Base-by-base conservation (phyloP, 1,139 yeast genomes). In the Sugiyamaella japonica region DNA sequence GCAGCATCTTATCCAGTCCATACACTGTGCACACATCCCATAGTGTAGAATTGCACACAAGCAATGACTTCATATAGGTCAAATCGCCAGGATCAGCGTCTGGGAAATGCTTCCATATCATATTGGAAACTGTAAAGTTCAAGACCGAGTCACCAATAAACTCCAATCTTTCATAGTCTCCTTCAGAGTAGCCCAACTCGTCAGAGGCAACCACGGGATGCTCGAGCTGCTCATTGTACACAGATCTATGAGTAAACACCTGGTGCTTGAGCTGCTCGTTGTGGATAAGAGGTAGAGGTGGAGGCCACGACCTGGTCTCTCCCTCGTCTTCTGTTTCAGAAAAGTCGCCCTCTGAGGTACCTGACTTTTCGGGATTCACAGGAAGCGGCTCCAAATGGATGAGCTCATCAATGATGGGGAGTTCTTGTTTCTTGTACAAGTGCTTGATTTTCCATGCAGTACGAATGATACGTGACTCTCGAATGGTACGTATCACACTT, bases 91-190 rank as follows among this genome's bases (percentile, higher is more conserved):
- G 98, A 23, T 84, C 75, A 39, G 84, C 85, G 45, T 77, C 73
- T 0, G 95, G 93, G 63, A 85, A 86, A 57, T 80, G 72, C 36
- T 79, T 76, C 64, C 79, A 89, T 16, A 89, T 76, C 49, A 89
- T 77, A 59, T 81, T 75, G 0, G 97, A 86, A 48, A 88, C 84
- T 44, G 85, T 75, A 58, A 81, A 81, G 66, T 90, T 88, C 60
- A 93, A 74, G 17, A 90, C 81, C 0, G 98, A 85, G 71, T 95
- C 99, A 16, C 99, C 99, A 45, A 89, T 73, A 66, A 90, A 95
- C 71, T 95, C 99, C 40, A 93, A 76, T 53, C 99, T 78, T 74
- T 95, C 99, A 69, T 93, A 89, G 66, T 90, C 93, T 1, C 75
- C 93, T 1, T 75, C 71, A 29, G 3, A 12, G 34, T 29, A 29